Percentiles rank a stretch among this genome's conserved stretches.
Conservation (phyloP, 257 asterid species). For the Fraxinus excelsior region DNA sequence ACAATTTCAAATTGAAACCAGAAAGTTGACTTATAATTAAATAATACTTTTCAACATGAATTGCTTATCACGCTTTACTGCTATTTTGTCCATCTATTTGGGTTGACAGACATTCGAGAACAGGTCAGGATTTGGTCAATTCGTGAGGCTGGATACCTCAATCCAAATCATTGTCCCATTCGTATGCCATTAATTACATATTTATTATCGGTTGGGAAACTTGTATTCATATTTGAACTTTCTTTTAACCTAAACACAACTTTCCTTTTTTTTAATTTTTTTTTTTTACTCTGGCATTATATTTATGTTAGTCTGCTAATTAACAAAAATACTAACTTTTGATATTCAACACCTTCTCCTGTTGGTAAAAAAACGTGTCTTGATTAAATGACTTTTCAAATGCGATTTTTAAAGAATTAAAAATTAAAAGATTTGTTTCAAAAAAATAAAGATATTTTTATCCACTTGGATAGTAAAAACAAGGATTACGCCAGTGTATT, state of each 20-base stretch:
- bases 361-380: no score
- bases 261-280: no score
- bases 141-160: background rate
- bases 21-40: background rate
- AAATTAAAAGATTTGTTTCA: no score
- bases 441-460: no score
- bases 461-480: no score
- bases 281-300: background rate
- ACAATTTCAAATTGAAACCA: background rate
- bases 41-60: background rate
- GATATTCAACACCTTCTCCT: background rate
- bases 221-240: background rate
- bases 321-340: no score
- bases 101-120: background rate
- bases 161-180: background rate
- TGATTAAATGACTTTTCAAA: no score
- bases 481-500: no score
- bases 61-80: no score
- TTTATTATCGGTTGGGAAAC: background rate
- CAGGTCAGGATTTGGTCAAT: background rate
- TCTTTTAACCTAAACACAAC: no score
- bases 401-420: no score
- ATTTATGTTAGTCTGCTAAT: no score
- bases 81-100: background rate
- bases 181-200: background rate